phyloP scores from a whole-genome alignment of 176 grass and related monocot species.

The Bothriochloa decipiens region DNA sequence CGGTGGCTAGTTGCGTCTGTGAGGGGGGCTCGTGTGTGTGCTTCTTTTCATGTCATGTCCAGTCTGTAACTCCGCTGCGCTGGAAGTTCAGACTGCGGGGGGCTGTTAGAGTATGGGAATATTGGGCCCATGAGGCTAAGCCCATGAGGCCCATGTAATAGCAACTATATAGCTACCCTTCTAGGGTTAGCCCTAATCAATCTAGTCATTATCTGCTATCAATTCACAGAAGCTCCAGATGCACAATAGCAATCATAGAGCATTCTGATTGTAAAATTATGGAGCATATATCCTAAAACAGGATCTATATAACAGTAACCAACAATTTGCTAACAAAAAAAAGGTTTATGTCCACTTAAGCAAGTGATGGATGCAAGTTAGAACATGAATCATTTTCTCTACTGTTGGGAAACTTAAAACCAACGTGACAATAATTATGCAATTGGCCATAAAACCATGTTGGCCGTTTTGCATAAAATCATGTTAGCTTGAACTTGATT shows the following conservation, averaged over 20 bases:
- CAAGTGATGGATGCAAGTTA: background rate
- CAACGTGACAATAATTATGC: background rate
- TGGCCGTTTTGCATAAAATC: background rate
- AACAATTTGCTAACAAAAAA: background rate
- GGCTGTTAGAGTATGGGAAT: no score
- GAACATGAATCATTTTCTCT: background rate
- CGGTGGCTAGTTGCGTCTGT: no score
- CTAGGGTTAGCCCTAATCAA: no score
- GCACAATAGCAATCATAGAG: background rate
- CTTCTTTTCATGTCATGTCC: no score
- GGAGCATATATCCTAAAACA: background rate
- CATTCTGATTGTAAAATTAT: slow-evolving; percentile 9
- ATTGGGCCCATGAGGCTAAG: no score
- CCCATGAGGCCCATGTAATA: no score
- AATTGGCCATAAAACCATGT: slow-evolving; percentile 2
- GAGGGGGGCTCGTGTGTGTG: no score
- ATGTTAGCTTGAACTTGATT: slow-evolving; percentile 4
- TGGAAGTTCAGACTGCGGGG: no score
- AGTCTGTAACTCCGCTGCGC: no score
- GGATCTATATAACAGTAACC: background rate
- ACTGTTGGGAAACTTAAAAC: slow-evolving; percentile 11
- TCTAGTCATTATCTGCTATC: background rate
- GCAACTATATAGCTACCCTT: no score
- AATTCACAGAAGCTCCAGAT: slow-evolving; percentile 30
- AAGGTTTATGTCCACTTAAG: slow-evolving; percentile 10